Conservation (phyloP, 352 stramenopile species). For the Phytophthora multivora region DNA sequence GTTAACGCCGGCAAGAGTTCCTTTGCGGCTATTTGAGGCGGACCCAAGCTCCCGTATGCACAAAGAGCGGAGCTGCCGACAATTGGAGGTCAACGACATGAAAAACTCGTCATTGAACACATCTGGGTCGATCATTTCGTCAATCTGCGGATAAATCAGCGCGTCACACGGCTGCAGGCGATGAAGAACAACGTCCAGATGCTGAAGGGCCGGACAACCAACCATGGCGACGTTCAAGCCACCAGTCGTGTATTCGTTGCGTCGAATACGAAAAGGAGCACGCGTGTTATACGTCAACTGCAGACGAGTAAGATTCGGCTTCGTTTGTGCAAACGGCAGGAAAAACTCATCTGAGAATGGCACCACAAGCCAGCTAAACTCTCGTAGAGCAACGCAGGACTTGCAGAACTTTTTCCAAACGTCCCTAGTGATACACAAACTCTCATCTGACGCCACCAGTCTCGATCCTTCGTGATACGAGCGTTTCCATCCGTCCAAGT, state of each 20-base stretch:
- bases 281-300: constrained; percentile 61
- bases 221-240: constrained; percentile 42
- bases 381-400: constrained; percentile 41
- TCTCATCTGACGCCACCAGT: constrained; percentile 45
- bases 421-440: constrained; percentile 33
- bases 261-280: constrained; percentile 50
- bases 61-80: constrained; percentile 32
- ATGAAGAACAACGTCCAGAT: constrained; percentile 56
- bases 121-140: constrained; percentile 61
- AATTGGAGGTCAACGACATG: constrained; percentile 25
- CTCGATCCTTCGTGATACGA: constrained; percentile 48
- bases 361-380: constrained; percentile 76
- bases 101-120: constrained; percentile 59
- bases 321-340: constrained; percentile 49
- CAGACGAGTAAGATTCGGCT: constrained; percentile 42
- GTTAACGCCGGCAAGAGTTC: constrained; percentile 24
- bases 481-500: constrained; percentile 68
- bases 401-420: constrained; percentile 55
- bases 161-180: constrained; percentile 49
- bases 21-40: constrained; percentile 24
- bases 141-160: constrained; percentile 58
- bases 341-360: constrained; percentile 76
- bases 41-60: constrained; percentile 42
- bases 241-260: constrained; percentile 54
- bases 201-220: constrained; percentile 35